Percentiles rank a stretch among this genome's conserved stretches.
These are phyloP conservation scores for Mrakia hoshinonis DNA, from an alignment of 768 basidiomycete species.

Conservation along the genomic window DNA sequence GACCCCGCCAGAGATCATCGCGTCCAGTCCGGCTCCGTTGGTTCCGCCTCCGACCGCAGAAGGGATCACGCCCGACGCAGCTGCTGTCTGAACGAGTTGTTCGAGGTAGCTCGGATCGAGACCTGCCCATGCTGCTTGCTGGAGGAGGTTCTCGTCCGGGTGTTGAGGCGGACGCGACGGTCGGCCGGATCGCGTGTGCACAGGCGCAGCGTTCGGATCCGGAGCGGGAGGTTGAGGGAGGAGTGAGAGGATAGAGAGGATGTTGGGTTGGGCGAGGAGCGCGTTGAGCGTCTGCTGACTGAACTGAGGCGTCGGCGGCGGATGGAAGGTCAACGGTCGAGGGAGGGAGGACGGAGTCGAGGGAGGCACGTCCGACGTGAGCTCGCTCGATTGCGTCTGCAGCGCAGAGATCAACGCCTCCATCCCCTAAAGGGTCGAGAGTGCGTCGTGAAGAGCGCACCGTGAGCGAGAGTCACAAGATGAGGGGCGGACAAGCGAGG, in stretches of 20 bases:
- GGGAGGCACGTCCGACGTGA: not conserved
- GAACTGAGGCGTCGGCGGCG: not conserved
- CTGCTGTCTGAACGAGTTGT: not conserved
- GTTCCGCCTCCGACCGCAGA: not conserved
- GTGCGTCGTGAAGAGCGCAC: too few species aligned
- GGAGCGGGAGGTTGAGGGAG: not conserved
- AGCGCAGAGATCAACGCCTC: not conserved
- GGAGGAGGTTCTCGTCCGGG: conserved; percentile 2
- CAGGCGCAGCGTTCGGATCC: not conserved
- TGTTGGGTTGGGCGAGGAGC: not conserved
- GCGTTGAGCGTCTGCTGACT: conserved; percentile 1
- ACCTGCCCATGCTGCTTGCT: conserved; percentile 15
- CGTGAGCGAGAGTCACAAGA: too few species aligned
- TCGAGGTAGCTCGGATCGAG: not conserved
- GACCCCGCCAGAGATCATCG: not conserved
- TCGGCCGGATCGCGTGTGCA: conserved; percentile 2
- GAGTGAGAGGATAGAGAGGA: conserved; percentile 7
- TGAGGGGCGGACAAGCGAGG: too few species aligned
- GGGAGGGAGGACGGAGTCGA: not conserved
- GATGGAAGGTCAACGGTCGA: not conserved
- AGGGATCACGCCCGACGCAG: not conserved
- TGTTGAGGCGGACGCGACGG: conserved; percentile 19
- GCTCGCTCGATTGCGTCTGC: not conserved
- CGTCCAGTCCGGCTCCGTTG: not conserved
- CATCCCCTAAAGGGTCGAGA: not conserved